Conservation (phyloP, 106 monocot genomes). For the Dactylorhiza incarnata region DNA sequence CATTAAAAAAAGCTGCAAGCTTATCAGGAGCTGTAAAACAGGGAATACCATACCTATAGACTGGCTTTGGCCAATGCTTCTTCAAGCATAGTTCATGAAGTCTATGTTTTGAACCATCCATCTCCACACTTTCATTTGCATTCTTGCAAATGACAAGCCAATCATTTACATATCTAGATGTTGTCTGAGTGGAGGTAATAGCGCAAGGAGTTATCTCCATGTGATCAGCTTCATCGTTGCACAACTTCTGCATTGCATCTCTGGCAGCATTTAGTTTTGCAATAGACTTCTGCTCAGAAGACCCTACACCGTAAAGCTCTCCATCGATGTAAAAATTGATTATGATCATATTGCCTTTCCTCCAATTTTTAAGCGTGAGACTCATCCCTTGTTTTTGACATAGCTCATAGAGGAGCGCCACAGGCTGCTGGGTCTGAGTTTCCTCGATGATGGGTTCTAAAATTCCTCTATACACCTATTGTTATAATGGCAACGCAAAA, state of each 20-base stretch:
- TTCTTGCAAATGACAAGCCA: not conserved
- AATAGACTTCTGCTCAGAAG: slow-evolving; percentile 43
- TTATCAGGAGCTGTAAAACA: not conserved
- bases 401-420: slow-evolving; percentile 33
- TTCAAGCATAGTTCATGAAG: slow-evolving; percentile 50
- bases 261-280: slow-evolving; percentile 61
- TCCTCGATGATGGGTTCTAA: slow-evolving; percentile 64
- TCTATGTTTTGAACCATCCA: slow-evolving; percentile 27
- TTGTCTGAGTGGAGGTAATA: not conserved
- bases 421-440: slow-evolving; percentile 42
- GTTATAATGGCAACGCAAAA: not conserved
- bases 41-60: slow-evolving; percentile 35
- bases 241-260: slow-evolving; percentile 42
- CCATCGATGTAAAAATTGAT: slow-evolving; percentile 39
- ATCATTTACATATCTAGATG: not conserved
- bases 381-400: slow-evolving; percentile 47
- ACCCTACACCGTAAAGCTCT: slow-evolving; percentile 33
- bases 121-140: slow-evolving; percentile 3
- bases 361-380: slow-evolving; percentile 25
- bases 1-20: not conserved
- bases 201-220: not conserved
- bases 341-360: slow-evolving; percentile 13
- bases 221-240: not conserved
- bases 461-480: slow-evolving; percentile 29
- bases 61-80: slow-evolving; percentile 36